A percentile compares a stretch with the other conserved stretches of the same genome.
Evolutionary conservation across 345 rosid species (phyloP).

Genomic region (Brassica carinata): DNA sequence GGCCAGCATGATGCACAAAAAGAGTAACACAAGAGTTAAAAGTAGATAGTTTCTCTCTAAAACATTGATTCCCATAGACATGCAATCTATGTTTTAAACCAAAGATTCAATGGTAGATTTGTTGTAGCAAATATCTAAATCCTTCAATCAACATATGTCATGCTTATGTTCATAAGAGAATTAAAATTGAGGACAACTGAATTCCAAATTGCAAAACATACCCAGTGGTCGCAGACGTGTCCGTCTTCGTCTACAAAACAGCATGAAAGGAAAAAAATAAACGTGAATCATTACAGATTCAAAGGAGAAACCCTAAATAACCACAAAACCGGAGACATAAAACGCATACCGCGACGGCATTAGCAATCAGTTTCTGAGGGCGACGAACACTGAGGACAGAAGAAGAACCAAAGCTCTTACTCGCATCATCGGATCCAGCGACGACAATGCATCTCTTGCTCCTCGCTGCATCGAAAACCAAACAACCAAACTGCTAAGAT

Average conservation of each 20-base stretch:
- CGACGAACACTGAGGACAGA: conserved; percentile 42
- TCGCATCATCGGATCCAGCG: conserved; percentile 62
- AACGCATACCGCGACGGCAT: conserved; percentile 72
- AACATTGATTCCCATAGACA: background rate
- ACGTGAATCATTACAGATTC: background rate
- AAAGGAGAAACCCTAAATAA: background rate
- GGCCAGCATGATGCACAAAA: background rate
- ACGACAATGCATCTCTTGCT: conserved; percentile 49
- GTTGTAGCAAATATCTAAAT: background rate
- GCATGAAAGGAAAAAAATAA: background rate
- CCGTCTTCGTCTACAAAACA: conserved; percentile 59
- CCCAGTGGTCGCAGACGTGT: conserved; percentile 68
- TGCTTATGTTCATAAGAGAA: background rate
- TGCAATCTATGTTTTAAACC: background rate
- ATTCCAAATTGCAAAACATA: conserved; percentile 30
- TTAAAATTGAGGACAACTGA: background rate
- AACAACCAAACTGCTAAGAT: background rate
- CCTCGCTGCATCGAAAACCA: conserved; percentile 48
- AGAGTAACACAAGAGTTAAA: background rate
- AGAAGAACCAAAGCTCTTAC: conserved; percentile 40
- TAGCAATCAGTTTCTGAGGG: conserved; percentile 53
- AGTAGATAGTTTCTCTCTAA: background rate
- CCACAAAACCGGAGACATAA: background rate
- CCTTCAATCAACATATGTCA: conserved; percentile 1
- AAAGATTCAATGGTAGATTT: background rate